phyloP scores from a whole-genome alignment of 2,329 filamentous ascomycete species.

The Chalaropsis thielavioides region DNA sequence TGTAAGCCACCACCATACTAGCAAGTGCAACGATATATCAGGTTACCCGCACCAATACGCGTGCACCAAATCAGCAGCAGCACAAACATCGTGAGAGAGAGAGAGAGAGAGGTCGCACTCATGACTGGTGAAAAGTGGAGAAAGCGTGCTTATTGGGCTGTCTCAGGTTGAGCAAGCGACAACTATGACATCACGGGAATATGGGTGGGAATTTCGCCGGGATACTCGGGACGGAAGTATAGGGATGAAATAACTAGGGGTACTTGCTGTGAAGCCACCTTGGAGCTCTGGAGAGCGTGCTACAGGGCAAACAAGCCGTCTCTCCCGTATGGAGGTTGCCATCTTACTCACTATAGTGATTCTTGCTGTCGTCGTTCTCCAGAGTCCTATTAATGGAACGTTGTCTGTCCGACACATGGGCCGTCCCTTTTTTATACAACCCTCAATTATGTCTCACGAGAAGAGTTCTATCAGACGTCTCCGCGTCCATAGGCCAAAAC shows the following conservation, averaged over 20 bases:
- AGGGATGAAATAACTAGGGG: not conserved
- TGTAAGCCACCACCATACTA: not conserved
- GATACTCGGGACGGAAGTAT: not conserved
- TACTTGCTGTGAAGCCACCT: not conserved
- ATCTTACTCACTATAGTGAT: not conserved
- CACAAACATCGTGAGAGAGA: not conserved
- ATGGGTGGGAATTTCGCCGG: not conserved
- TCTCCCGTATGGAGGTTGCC: no score
- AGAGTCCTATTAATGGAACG: not conserved
- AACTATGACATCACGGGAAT: slow-evolving; percentile 4
- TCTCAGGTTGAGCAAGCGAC: slow-evolving; percentile 5
- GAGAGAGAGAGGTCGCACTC: not conserved
- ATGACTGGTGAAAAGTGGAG: not conserved
- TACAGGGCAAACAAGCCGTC: no score
- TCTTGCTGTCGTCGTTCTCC: not conserved
- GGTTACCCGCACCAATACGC: not conserved
- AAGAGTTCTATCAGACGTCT: not conserved
- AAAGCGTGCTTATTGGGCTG: slow-evolving; percentile 1
- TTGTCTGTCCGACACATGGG: not conserved
- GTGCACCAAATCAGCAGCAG: not conserved
- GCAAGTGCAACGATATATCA: not conserved
- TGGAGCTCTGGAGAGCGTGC: not conserved
- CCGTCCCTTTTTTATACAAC: not conserved
- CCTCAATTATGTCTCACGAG: not conserved
- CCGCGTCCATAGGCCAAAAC: not conserved